Evolutionary conservation across 2,329 filamentous ascomycete species (phyloP), one percentile per base, ranked within the genome.

Genomic region (Talaromyces sp.): DNA sequence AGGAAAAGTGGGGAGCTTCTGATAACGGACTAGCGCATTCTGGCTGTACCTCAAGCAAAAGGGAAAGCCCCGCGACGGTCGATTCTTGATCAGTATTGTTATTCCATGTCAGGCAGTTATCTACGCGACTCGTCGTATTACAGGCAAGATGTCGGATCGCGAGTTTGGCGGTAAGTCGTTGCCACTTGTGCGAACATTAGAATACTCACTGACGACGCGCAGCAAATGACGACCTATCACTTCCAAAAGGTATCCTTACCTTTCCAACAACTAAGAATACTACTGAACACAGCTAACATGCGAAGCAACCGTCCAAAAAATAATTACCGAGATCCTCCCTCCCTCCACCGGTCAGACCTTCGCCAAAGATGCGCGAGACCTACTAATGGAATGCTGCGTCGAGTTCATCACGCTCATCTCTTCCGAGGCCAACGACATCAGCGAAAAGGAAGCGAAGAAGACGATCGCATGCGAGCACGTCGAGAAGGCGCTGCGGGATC

Each of bases 381-480:
- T 98, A 2, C 85, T 99, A 61, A 99, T 99, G 73, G 95, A 98
- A 82, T 98, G 95, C 82, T 99, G 95, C 75, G 94, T 99, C 73
- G 95, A 99, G 79, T 99, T 99, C 79, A 97, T 99, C 78, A 98
- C 95, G 19, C 87, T 99, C 73, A 91, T 99, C 71, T 97, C 93
- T n/a, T 96, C 92, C 57, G 94, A 99, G 81, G 95, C 95, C 68
- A 99, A 99, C 79, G 95, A 99, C 73, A 99, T 99, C 69, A 96
- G 93, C 13, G 95, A 99, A 78, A 97, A 97, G 79, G 95, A 99
- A 74, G 92, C 93, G 59, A 99, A 99, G 83, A 99, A 99, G 85
- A 99, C 95, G 3, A 99, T 99, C 72, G 94, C 94, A 13, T 96
- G 92, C 78, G 95, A 99, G 73, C 95, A 99, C 81, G 96, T 99